Conservation (phyloP, 148 eudicot species). For the Salicornia ramosissima region DNA sequence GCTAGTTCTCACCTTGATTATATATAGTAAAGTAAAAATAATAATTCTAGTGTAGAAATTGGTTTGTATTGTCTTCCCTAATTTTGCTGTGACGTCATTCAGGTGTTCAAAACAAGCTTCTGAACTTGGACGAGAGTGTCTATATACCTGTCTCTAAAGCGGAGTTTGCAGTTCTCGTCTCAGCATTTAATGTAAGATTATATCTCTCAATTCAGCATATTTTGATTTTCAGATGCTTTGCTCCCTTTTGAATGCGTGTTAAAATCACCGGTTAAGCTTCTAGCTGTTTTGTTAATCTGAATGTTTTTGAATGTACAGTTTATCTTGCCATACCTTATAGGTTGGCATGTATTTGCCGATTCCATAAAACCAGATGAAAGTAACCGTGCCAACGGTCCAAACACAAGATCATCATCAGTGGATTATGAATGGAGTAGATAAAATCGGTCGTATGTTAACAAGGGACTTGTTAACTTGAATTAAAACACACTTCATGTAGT, state of each 20-base stretch:
- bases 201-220: not conserved
- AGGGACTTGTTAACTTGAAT: not conserved
- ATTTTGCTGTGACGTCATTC: constrained; percentile 20
- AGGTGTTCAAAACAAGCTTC: constrained; percentile 90
- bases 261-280: not conserved
- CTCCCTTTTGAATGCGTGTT: not conserved
- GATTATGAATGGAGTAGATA: constrained; percentile 91
- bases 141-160: constrained; percentile 83
- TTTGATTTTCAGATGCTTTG: not conserved
- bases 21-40: not conserved
- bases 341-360: constrained; percentile 75
- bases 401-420: constrained; percentile 35
- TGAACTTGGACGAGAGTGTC: constrained; percentile 75
- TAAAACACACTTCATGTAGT: no score
- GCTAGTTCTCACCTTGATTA: not conserved
- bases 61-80: constrained; percentile 13
- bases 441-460: not conserved
- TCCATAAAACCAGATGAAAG: constrained; percentile 54
- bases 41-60: not conserved
- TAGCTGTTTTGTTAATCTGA: not conserved
- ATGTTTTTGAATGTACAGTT: constrained; percentile 46
- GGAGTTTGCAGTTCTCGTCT: constrained; percentile 70
- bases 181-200: constrained; percentile 72
- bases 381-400: constrained; percentile 41
- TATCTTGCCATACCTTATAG: constrained; percentile 74